Conservation (phyloP, 2,329 filamentous ascomycete species). For the Ophiostoma perfectum region DNA sequence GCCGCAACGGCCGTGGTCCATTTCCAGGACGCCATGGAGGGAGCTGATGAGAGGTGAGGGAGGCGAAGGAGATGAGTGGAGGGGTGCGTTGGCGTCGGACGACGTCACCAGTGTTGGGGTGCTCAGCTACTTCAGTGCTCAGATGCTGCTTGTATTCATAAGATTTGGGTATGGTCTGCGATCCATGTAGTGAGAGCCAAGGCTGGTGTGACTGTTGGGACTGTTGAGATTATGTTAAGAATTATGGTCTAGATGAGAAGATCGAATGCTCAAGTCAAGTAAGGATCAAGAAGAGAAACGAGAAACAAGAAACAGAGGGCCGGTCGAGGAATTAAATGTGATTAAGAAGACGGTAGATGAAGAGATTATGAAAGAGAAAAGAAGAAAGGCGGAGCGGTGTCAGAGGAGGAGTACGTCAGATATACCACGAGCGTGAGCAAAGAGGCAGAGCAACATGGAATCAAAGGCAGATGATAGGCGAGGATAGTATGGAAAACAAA, state of each 20-base stretch:
- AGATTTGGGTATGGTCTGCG: too few relatives aligned
- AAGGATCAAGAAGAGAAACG: background rate
- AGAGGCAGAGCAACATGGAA: constrained; percentile 18
- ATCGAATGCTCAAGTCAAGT: background rate
- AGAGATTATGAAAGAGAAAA: background rate
- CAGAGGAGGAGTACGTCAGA: background rate
- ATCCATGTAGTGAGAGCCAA: too few relatives aligned
- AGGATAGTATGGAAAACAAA: constrained; percentile 8
- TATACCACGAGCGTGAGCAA: background rate
- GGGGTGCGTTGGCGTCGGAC: background rate
- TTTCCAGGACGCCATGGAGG: constrained; percentile 33
- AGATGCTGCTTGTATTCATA: too few relatives aligned
- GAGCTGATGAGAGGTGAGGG: too few relatives aligned
- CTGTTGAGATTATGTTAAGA: background rate
- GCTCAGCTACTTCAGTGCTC: too few relatives aligned
- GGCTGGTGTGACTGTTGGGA: background rate
- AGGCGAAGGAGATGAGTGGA: too few relatives aligned
- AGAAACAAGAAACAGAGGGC: background rate
- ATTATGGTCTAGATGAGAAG: background rate
- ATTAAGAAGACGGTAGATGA: background rate
- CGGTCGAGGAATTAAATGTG: background rate
- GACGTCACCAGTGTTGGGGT: background rate
- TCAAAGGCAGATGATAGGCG: constrained; percentile 19
- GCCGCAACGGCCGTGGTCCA: constrained; percentile 33
- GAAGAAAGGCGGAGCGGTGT: background rate